These are phyloP conservation scores for Extremus antarcticus DNA, from an alignment of 495 filamentous ascomycete genomes.

Conservation along the genomic window DNA sequence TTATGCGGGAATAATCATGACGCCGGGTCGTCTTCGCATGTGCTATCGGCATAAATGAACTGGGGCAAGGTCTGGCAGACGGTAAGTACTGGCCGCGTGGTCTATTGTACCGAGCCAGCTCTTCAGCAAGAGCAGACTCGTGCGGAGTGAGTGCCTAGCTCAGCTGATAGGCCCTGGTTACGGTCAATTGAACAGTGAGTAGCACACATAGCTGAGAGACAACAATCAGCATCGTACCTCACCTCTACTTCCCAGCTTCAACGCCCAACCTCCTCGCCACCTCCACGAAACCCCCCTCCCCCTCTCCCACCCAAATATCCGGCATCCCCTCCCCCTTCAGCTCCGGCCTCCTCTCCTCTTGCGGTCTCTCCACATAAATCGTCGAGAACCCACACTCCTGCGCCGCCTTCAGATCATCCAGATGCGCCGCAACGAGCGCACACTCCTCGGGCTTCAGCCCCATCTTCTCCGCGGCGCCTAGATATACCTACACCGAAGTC, in stretches of 20 bases:
- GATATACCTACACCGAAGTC: too few species aligned
- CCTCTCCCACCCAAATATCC: conserved; percentile 29
- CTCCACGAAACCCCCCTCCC: conserved; percentile 7
- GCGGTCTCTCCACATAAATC: conserved; percentile 60
- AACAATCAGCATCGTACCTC: background rate
- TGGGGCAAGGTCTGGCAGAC: too few species aligned
- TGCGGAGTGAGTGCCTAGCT: too few species aligned
- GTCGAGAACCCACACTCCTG: conserved; percentile 52
- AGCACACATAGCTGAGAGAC: too few species aligned
- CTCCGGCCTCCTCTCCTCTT: conserved; percentile 50
- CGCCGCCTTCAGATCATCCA: conserved; percentile 57
- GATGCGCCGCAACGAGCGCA: conserved; percentile 69
- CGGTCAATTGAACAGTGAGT: too few species aligned
- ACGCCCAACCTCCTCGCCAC: background rate
- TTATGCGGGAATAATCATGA: too few species aligned
- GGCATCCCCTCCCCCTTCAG: conserved; percentile 39
- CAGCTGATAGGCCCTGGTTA: too few species aligned
- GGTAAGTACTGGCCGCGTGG: too few species aligned
- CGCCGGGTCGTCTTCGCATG: too few species aligned
- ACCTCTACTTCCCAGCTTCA: background rate
- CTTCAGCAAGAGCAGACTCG: too few species aligned
- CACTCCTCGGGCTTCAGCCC: conserved; percentile 49
- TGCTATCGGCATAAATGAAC: too few species aligned
- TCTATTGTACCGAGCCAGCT: too few species aligned
- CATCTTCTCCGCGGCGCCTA: conserved; percentile 50